phyloP scores from a whole-genome alignment of 306 rosid genomes.

The Sphenostylis stenocarpa region DNA sequence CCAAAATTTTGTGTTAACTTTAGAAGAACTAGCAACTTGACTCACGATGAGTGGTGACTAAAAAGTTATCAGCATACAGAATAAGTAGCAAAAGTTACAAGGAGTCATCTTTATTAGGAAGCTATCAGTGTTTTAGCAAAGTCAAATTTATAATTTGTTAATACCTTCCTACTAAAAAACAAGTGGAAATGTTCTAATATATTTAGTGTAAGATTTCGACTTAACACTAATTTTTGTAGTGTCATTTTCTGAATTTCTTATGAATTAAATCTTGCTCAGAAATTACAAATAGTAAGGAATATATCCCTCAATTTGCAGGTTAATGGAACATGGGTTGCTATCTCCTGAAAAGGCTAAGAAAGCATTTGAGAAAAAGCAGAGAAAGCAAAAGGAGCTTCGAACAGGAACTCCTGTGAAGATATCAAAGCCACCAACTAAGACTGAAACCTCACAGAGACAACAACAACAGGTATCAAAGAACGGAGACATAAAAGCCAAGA shows the following conservation, averaged over 20 bases:
- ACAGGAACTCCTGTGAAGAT: conserved; percentile 76
- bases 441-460: conserved; percentile 66
- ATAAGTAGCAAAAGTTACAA: too few species aligned
- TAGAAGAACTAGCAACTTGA: too few species aligned
- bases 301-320: conserved; percentile 53
- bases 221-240: too few species aligned
- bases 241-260: background rate
- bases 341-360: conserved; percentile 76
- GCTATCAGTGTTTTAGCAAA: background rate
- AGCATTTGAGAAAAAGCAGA: conserved; percentile 83
- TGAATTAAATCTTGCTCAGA: conserved; percentile 5
- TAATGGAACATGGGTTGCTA: conserved; percentile 94
- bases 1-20: too few species aligned
- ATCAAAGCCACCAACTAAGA: conserved; percentile 50
- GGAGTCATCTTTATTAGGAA: too few species aligned
- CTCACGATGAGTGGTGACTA: too few species aligned
- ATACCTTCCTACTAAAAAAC: too few species aligned
- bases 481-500: conserved; percentile 73
- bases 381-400: conserved; percentile 80
- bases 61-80: too few species aligned
- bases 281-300: background rate
- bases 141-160: too few species aligned
- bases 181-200: too few species aligned
- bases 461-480: conserved; percentile 68
- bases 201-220: too few species aligned